Percentiles rank a stretch among this genome's conserved stretches.
phyloP scores from a whole-genome alignment of 371 early-diverging fungal genomes.

The Apophysomyces variabilis region DNA sequence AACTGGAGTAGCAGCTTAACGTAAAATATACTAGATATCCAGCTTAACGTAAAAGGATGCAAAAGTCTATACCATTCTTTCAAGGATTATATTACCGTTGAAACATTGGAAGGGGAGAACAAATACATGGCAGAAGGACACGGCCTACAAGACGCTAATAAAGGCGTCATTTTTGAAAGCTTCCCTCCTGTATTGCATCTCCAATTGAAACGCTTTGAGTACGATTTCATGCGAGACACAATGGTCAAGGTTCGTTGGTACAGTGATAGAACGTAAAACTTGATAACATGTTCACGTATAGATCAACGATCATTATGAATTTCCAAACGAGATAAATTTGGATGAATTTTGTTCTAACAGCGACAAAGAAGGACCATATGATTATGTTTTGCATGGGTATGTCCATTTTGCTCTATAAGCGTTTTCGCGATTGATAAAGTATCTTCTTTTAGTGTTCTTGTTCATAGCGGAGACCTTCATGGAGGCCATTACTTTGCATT shows the following conservation, averaged over 20 bases:
- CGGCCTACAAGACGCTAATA: conserved; percentile 96
- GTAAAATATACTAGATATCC: conserved; percentile 71
- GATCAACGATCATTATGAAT: conserved; percentile 98
- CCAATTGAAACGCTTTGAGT: conserved; percentile 98
- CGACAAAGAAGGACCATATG: conserved; percentile 66
- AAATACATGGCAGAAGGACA: conserved; percentile 96
- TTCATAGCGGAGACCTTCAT: conserved; percentile 94
- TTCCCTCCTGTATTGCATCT: conserved; percentile 98
- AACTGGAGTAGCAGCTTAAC: conserved; percentile 12
- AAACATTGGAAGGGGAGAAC: conserved; percentile 97
- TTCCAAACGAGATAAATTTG: conserved; percentile 88
- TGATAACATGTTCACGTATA: conserved; percentile 17
- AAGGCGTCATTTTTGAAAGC: conserved; percentile 92
- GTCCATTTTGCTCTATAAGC: neutral
- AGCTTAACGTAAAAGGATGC: conserved; percentile 94
- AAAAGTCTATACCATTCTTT: conserved; percentile 91
- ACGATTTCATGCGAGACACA: conserved; percentile 89
- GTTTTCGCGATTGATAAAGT: neutral
- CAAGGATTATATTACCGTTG: conserved; percentile 83
- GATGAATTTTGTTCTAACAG: conserved; percentile 74
- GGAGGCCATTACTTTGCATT: conserved; percentile 98
- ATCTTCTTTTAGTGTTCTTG: conserved; percentile 76
- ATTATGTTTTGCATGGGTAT: conserved; percentile 83
- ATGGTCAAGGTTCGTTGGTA: conserved; percentile 81
- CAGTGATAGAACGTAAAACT: neutral